Evolutionary conservation across 495 filamentous ascomycete species (phyloP).

Genomic region (Talaromyces thailandensis): DNA sequence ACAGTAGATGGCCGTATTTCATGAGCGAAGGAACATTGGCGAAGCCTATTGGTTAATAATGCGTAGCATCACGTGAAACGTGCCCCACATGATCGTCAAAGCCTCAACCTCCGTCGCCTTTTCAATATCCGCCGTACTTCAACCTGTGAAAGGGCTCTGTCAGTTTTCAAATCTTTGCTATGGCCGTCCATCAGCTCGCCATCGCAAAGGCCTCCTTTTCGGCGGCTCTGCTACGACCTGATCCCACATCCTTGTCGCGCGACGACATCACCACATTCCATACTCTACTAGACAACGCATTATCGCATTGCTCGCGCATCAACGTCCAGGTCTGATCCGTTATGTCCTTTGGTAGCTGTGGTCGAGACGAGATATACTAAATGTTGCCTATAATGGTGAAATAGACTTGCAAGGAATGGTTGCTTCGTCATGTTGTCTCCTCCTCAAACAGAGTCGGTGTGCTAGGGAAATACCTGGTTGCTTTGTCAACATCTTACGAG

Average conservation of each 20-base stretch:
- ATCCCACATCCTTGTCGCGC: slow-evolving; percentile 60
- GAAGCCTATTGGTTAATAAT: not conserved
- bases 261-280: slow-evolving; percentile 69
- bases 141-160: not conserved
- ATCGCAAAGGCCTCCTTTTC: slow-evolving; percentile 77
- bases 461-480: slow-evolving; percentile 68
- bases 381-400: slow-evolving; percentile 38
- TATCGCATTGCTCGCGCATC: slow-evolving; percentile 65
- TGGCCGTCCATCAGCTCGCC: slow-evolving; percentile 67
- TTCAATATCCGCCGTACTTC: not conserved
- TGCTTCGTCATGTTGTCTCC: slow-evolving; percentile 58
- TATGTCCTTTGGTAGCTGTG: slow-evolving; percentile 23
- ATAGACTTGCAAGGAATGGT: slow-evolving; percentile 85
- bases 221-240: slow-evolving; percentile 64
- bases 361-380: slow-evolving; percentile 41
- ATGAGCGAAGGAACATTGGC: not conserved
- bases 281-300: slow-evolving; percentile 51
- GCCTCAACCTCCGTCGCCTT: not conserved
- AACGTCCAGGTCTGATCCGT: slow-evolving; percentile 91
- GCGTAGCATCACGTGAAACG: not conserved
- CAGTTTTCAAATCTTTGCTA: slow-evolving; percentile 16
- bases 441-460: slow-evolving; percentile 58
- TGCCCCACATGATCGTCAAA: not conserved
- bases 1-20: not conserved
- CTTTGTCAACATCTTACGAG: slow-evolving; percentile 53